Evolutionary conservation across 768 basidiomycete genomes (phyloP), one percentile per base, ranked within the genome.

Genomic region (Nidula microcarpa): DNA sequence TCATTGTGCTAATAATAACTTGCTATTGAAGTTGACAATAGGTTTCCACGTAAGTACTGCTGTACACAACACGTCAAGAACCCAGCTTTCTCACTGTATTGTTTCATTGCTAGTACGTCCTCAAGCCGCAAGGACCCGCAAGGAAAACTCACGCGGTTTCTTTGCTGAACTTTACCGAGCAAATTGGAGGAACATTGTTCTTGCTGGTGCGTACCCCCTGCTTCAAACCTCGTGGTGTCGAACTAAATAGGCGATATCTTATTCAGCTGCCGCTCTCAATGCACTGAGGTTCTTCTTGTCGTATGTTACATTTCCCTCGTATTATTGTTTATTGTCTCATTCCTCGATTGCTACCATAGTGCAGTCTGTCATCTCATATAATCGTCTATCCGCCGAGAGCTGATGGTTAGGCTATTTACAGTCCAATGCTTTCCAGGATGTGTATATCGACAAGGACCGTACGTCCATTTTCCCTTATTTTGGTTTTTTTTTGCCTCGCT

Each of bases 161-260:
- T 61, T 69, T 56, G 56, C 62, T 16, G 63, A 67, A 62, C 58
- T 75, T 46, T 74, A 74, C 59, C 66, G 68, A 57, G 68, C 66
- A 30, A 70, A 71, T 53, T 76, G 74, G 73, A 68, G 70, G 58
- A 75, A 73, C 56, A 61, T 65, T 53, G 68, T 75, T 56, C 68
- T 74, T 56, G 69, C 66, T 56, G 65, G 72, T 72, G 54, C 18
- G 68, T 23, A 23, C 23, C 23, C 23, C 23, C 23, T 62, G 50
- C 14, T 3, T 46, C 5, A 1, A n/a, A 10, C 18, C 23, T 10
- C 14, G 10, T 46, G 3, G 14, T 3, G 35, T 9, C 14, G 13
- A 45, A 35, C 32, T 30, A 51, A 4, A 54, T 39, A 30, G 34
- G 53, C 41, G 33, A 43, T 16, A 5, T 51, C 43, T 6, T 2